Evolutionary conservation across 306 rosid species (phyloP).

Genomic region (Prosopis cineraria): DNA sequence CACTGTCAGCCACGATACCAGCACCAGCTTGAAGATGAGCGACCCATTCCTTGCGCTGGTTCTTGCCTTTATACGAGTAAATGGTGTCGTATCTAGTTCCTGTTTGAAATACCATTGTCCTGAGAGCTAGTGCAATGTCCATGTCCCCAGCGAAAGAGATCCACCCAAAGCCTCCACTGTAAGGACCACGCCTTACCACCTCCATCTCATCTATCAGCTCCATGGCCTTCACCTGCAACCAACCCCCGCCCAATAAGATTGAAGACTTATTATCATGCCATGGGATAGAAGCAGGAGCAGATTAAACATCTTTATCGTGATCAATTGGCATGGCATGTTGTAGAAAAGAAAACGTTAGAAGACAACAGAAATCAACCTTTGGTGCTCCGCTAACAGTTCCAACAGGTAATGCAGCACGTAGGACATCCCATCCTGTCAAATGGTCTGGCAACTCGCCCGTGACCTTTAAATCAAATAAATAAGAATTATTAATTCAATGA

Average conservation of each 20-base stretch:
- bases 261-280: too few species aligned
- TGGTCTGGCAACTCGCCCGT: slow-evolving; percentile 69
- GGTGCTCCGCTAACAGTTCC: slow-evolving; percentile 94
- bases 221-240: slow-evolving; percentile 82
- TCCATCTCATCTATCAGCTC: slow-evolving; percentile 78
- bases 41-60: slow-evolving; percentile 66
- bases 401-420: slow-evolving; percentile 79
- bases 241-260: too few species aligned
- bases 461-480: slow-evolving; percentile 48
- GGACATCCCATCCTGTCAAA: slow-evolving; percentile 74
- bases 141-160: slow-evolving; percentile 64
- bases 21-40: slow-evolving; percentile 91
- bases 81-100: slow-evolving; percentile 65
- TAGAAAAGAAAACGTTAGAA: too few species aligned
- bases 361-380: slow-evolving; percentile 66
- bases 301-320: too few species aligned
- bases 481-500: neutral
- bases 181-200: slow-evolving; percentile 69
- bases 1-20: slow-evolving; percentile 84
- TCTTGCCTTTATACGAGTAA: slow-evolving; percentile 63
- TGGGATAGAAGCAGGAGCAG: too few species aligned
- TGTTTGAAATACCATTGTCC: slow-evolving; percentile 75
- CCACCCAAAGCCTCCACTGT: slow-evolving; percentile 79
- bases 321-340: too few species aligned
- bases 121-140: slow-evolving; percentile 86